phyloP scores from a whole-genome alignment of 148 eudicot genomes.

The Talinum fruticosum region DNA sequence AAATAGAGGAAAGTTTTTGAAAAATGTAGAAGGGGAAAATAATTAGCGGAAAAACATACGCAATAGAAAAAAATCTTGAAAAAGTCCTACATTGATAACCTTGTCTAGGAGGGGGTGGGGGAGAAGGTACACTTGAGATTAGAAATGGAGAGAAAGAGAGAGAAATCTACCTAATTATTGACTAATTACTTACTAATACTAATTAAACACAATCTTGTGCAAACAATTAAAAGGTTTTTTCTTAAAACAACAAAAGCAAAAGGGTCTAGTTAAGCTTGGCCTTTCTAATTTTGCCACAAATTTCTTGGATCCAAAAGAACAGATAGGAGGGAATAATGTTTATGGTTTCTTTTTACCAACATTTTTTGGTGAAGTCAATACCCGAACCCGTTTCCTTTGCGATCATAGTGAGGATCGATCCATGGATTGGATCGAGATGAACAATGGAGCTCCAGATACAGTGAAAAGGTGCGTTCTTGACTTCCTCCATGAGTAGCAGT shows the following conservation, averaged over 20 bases:
- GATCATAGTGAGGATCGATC: constrained; percentile 1
- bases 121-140: constrained; percentile 20
- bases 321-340: constrained; percentile 1
- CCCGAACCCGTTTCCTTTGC: constrained; percentile 85
- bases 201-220: constrained; percentile 24
- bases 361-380: constrained; percentile 63
- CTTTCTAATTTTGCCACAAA: constrained; percentile 21
- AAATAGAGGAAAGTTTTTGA: too few species aligned
- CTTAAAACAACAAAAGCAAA: background rate
- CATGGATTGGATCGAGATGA: background rate
- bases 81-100: constrained; percentile 22
- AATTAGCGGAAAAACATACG: too few species aligned
- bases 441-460: constrained; percentile 26
- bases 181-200: constrained; percentile 1
- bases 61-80: background rate
- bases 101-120: background rate
- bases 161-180: constrained; percentile 19
- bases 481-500: constrained; percentile 46
- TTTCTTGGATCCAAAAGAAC: constrained; percentile 21
- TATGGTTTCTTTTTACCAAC: background rate
- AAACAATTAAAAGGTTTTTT: constrained; percentile 17
- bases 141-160: background rate
- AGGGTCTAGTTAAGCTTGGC: constrained; percentile 6
- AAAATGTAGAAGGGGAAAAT: too few species aligned
- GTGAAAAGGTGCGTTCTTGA: constrained; percentile 98